phyloP scores from a whole-genome alignment of 345 rosid species.

The Bretschneidera sinensis region DNA sequence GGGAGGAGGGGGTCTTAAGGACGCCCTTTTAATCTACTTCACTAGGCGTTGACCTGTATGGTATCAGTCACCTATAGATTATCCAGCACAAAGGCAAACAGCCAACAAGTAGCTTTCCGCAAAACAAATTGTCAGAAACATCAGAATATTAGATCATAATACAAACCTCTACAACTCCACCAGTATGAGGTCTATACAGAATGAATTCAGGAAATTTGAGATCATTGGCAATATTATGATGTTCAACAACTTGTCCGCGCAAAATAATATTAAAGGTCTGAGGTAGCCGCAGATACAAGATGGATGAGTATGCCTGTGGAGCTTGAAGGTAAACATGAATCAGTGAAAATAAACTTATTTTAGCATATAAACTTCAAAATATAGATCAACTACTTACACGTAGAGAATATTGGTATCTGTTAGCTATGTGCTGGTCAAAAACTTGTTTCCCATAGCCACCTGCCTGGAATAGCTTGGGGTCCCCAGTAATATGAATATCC shows the following conservation, averaged over 20 bases:
- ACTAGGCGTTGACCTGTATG: no score
- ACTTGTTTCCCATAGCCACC: slow-evolving; percentile 3
- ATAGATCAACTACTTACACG: slow-evolving; percentile 22
- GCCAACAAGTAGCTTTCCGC: neutral
- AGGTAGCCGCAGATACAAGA: slow-evolving; percentile 29
- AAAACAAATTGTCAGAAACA: neutral
- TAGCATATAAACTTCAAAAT: neutral
- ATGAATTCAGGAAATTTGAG: slow-evolving; percentile 32
- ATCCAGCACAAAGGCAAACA: no score
- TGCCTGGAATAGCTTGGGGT: slow-evolving; percentile 13
- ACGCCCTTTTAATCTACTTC: no score
- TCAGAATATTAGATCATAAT: neutral
- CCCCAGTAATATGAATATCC: slow-evolving; percentile 35
- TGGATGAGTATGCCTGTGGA: slow-evolving; percentile 27
- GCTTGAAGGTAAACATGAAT: neutral
- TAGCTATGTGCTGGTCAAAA: slow-evolving; percentile 30
- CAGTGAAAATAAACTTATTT: neutral
- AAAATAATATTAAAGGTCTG: slow-evolving; percentile 20
- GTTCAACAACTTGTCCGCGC: slow-evolving; percentile 33
- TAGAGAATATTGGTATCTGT: slow-evolving; percentile 26
- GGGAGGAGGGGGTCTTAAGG: no score
- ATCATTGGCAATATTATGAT: slow-evolving; percentile 36
- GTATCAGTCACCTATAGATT: no score
- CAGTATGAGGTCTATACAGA: slow-evolving; percentile 29
- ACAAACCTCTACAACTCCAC: slow-evolving; percentile 25